phyloP scores from a whole-genome alignment of 768 basidiomycete species.

The Mycena capillaripes region DNA sequence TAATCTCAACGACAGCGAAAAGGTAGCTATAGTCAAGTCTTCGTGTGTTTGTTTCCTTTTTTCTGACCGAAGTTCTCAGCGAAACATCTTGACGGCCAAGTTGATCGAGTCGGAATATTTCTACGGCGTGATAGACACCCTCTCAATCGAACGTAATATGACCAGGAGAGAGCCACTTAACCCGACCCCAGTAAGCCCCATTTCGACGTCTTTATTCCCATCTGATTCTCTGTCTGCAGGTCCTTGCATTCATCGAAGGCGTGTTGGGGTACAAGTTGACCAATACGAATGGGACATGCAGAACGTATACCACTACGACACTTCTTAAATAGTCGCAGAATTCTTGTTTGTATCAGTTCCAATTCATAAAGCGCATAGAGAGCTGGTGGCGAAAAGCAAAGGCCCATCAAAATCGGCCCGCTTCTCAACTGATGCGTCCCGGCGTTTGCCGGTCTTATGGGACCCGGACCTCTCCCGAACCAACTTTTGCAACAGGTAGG shows the following conservation, averaged over 20 bases:
- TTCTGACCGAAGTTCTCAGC: conserved; percentile 38
- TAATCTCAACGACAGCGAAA: conserved; percentile 46
- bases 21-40: conserved; percentile 38
- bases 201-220: too few species aligned
- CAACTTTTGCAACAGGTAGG: too few species aligned
- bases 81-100: conserved; percentile 48
- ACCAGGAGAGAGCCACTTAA: conserved; percentile 41
- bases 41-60: background rate
- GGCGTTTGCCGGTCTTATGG: too few species aligned
- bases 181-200: too few species aligned
- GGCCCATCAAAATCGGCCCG: too few species aligned
- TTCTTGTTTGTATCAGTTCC: background rate
- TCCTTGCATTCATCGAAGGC: conserved; percentile 56
- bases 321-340: conserved; percentile 35
- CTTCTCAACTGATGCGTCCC: too few species aligned
- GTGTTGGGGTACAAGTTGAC: conserved; percentile 53
- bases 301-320: conserved; percentile 48
- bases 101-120: conserved; percentile 52
- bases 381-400: too few species aligned
- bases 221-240: too few species aligned
- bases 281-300: conserved; percentile 47
- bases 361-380: background rate
- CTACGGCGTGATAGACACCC: conserved; percentile 49
- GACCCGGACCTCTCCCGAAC: too few species aligned
- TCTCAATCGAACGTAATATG: conserved; percentile 49